Percentiles rank a stretch among this genome's conserved stretches.
Evolutionary conservation across 2,329 filamentous ascomycete genomes (phyloP).

Genomic region (Talaromyces albobiverticillius): DNA sequence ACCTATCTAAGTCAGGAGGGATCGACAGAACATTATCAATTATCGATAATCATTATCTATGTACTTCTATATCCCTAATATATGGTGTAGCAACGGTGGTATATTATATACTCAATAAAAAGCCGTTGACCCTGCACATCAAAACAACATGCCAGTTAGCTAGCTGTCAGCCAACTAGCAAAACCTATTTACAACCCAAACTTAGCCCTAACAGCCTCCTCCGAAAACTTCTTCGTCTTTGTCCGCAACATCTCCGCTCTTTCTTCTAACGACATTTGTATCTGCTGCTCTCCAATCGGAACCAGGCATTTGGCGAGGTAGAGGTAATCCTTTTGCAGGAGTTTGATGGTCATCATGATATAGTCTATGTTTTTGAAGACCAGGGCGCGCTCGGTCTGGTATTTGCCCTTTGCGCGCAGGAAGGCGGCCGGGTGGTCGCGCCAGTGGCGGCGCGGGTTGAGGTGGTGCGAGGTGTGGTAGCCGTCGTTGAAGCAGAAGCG

Average conservation of each 20-base stretch:
- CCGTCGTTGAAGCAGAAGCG: constrained; percentile 81
- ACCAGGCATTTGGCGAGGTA: constrained; percentile 68
- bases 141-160: too few relatives aligned
- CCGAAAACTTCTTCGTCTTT: constrained; percentile 64
- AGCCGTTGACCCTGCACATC: background rate
- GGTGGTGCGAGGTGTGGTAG: constrained; percentile 77
- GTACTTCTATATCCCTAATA: background rate
- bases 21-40: too few relatives aligned
- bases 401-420: constrained; percentile 65
- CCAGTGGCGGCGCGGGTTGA: constrained; percentile 77
- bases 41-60: too few relatives aligned
- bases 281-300: constrained; percentile 67
- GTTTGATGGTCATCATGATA: constrained; percentile 67
- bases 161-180: too few relatives aligned
- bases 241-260: constrained; percentile 60
- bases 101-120: background rate
- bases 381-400: constrained; percentile 64
- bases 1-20: too few relatives aligned
- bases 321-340: constrained; percentile 69
- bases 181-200: constrained; percentile 3
- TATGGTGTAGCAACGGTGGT: background rate
- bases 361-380: constrained; percentile 82
- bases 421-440: constrained; percentile 74
- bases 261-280: constrained; percentile 63
- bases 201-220: constrained; percentile 56